Evolutionary conservation across 75 land plant genomes (phyloP), one percentile per base, ranked within the genome.

Genomic region (Chamaecyparis obtusa): DNA sequence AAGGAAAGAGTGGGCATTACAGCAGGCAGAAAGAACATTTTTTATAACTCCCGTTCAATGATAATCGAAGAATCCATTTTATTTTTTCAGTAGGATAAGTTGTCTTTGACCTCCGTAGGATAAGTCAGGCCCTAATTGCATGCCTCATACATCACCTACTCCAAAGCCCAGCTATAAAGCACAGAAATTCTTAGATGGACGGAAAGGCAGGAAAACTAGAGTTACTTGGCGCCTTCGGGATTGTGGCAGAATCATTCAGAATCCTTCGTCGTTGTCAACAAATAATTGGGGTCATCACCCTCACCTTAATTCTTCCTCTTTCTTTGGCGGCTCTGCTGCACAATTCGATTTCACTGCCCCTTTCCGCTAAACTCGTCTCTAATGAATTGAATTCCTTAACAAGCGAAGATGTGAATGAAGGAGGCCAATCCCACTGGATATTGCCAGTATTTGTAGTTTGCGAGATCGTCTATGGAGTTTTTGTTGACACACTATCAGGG

Each of bases 251-350:
- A 83, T 56, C 96, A 17, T 67, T 43, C 92, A 91, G 88, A 85
- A 72, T 96, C 77, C 54, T 94, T 44, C 78, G 43, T 32, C 71
- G 89, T 30, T 83, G 92, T 41, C 24, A 86, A 21, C 87, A 67
- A 56, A 83, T 95, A 83, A 88, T 95, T 86, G 36, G 87, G 55
- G 75, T 86, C 37, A 86, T 96, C 57, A 88, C 94, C 24, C 44
- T 90, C 67, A 82, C 93, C n/a, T 88, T 94, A 10, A 86, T 96
- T 86, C 90, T 94, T 43, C 97, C 97, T 30, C 89, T 96, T 79
- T 88, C 91, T 87, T 51, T 93, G 86, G 83, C 92, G 69, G 74
- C 88, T 64, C 88, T 94, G 71, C 87, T 85, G 36, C 93, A 94
- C 87, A 86, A 74, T 83, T 87, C 90, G 16, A 49, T 94, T 46